Percentiles rank a stretch among this genome's conserved stretches.
These are phyloP conservation scores for Berberis thunbergii DNA, from an alignment of 164 flowering plant genomes.

Conservation along the genomic window DNA sequence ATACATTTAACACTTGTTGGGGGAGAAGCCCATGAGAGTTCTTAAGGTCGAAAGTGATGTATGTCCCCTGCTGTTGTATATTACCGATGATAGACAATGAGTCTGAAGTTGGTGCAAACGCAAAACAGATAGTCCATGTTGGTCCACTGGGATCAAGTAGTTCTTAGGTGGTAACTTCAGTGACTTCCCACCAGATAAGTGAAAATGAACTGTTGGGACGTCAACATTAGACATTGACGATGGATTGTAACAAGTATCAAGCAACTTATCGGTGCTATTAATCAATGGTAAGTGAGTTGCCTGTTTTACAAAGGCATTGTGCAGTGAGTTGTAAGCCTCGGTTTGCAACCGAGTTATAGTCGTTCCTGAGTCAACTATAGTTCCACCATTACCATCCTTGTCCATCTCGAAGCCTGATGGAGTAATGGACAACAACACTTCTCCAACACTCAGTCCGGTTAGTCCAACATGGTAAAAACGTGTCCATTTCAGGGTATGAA, in stretches of 20 bases:
- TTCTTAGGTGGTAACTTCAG: conserved; percentile 69
- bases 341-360: conserved; percentile 72
- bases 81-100: conserved; percentile 78
- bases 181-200: conserved; percentile 47
- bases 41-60: conserved; percentile 55
- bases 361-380: conserved; percentile 89
- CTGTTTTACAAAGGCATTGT: conserved; percentile 60
- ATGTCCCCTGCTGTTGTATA: conserved; percentile 95
- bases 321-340: conserved; percentile 46
- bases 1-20: conserved; percentile 38
- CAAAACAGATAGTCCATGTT: conserved; percentile 74
- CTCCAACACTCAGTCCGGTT: conserved; percentile 60
- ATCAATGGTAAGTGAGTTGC: conserved; percentile 35
- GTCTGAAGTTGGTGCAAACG: conserved; percentile 77
- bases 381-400: conserved; percentile 63
- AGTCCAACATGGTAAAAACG: conserved; percentile 53
- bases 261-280: conserved; percentile 40
- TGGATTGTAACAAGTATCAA: conserved; percentile 89
- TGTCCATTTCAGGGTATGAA: no score
- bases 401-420: conserved; percentile 37
- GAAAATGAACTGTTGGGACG: conserved; percentile 79
- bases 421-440: conserved; percentile 37
- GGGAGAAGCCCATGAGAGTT: conserved; percentile 50
- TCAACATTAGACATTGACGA: conserved; percentile 45
- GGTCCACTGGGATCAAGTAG: conserved; percentile 88